phyloP scores from a whole-genome alignment of 257 asterid species.

The Plantago major region DNA sequence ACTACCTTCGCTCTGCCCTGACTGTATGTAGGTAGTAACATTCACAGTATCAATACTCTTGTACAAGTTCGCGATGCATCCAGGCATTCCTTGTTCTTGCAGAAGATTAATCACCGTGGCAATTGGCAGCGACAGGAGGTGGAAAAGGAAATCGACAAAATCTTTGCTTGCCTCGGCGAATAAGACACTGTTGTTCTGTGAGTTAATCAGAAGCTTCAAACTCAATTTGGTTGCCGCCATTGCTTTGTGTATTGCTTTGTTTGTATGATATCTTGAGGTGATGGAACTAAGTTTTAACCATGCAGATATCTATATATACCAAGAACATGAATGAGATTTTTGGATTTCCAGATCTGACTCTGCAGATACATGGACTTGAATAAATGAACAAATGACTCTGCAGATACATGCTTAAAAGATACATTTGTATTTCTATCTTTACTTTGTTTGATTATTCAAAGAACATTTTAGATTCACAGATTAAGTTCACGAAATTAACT shows the following conservation, averaged over 20 bases:
- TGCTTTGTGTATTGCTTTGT: no score
- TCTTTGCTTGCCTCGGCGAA: conserved; percentile 38
- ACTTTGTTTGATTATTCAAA: no score
- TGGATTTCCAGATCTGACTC: no score
- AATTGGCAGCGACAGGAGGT: conserved; percentile 22
- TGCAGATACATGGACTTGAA: no score
- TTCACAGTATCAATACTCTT: conserved; percentile 26
- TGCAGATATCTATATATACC: neutral
- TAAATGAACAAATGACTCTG: no score
- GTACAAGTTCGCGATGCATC: conserved; percentile 22
- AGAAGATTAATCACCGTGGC: conserved; percentile 20
- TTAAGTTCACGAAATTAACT: no score
- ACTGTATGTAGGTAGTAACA: conserved; percentile 19
- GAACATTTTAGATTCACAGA: no score
- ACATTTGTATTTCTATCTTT: no score
- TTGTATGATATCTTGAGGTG: neutral
- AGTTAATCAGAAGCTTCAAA: conserved; percentile 38
- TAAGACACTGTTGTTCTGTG: conserved; percentile 16
- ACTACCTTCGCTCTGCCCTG: conserved; percentile 11
- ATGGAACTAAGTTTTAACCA: neutral
- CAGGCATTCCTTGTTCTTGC: conserved; percentile 17
- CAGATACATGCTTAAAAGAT: no score
- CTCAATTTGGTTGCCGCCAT: conserved; percentile 18
- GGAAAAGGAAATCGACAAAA: conserved; percentile 32
- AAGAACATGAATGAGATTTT: no score